Evolutionary conservation across 139 green algal genomes (phyloP).

Genomic region (Dunaliella sp.): DNA sequence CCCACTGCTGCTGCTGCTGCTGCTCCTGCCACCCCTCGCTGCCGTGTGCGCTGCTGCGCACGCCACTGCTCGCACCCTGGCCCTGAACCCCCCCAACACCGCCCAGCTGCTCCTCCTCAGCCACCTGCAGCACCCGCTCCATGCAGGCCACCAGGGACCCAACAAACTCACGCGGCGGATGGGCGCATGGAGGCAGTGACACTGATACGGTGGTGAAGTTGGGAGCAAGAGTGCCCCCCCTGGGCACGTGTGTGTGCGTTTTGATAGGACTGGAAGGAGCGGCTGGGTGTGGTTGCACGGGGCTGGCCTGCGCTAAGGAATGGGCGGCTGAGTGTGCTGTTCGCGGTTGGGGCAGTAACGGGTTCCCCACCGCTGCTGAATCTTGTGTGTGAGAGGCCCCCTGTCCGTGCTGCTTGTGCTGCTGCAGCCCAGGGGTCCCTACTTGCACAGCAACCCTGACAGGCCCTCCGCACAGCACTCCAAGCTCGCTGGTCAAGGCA

Average conservation of each 20-base stretch:
- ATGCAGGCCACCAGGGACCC: slow-evolving; percentile 22
- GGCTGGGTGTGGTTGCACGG: no score
- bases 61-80: no score
- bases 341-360: no score
- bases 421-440: background rate
- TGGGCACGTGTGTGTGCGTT: no score
- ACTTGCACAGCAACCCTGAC: background rate
- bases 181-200: background rate
- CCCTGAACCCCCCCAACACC: no score
- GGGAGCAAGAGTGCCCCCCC: no score
- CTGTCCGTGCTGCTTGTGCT: background rate
- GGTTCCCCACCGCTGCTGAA: no score
- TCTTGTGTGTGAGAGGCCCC: no score
- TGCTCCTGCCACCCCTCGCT: background rate
- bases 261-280: no score
- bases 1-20: background rate
- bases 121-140: background rate
- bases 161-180: background rate
- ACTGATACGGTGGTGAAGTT: no score
- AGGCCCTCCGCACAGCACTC: background rate
- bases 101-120: slow-evolving; percentile 1
- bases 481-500: background rate
- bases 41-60: background rate
- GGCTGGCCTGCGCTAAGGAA: no score
- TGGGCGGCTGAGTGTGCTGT: no score